Base-by-base conservation (phyloP, 768 basidiomycete genomes). In the Pleurotus citrinopileatus region DNA sequence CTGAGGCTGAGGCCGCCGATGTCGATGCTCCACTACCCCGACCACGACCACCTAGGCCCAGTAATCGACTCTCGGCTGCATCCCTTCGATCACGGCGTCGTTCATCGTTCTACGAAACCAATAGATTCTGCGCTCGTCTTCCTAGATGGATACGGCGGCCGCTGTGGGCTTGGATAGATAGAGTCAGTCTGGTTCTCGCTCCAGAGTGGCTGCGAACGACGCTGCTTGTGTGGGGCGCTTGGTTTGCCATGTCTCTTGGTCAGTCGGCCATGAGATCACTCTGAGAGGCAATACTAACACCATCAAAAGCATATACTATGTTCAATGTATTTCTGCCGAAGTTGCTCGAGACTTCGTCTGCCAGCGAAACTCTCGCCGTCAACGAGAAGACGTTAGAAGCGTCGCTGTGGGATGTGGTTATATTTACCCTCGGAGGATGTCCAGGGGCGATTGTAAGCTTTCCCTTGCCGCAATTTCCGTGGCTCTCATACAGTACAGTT, bases 291-390 rank as follows among this genome's bases (percentile, higher is more conserved):
- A n/a, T n/a, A n/a, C n/a, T n/a, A n/a, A n/a, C 40, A 20, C 1
- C 27, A 42, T 53, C 38, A 52, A 19, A 54, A 90, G 89, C 83
- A 0, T 93, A 85, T 62, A 94, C 91, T 2, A 93, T 96, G 86
- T 95, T 96, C 69, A 96, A 95, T 63, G 91, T 94, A 23, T 96
- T 83, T 64, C 77, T 94, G 17, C 94, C 94, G 0, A 95, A 91
- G 63, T 72, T 94, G 9, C 70, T 96, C 32, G 94, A 96, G 70
- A 79, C 80, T 23, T 73, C 81, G 17, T 52, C 70, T 9, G 59
- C 58, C 9, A 25, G 59, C 3, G 59, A 46, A n/a, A 62, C 20
- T 22, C 53, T 55, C 2, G 55, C 57, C 3, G 55, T 48, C 4
- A 58, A 63, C 10, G 64, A 74, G 1, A 80, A 81, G 61, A 74